Evolutionary conservation across 2,329 filamentous ascomycete species (phyloP), one percentile per base, ranked within the genome.

Genomic region (Juglanconis oblonga): DNA sequence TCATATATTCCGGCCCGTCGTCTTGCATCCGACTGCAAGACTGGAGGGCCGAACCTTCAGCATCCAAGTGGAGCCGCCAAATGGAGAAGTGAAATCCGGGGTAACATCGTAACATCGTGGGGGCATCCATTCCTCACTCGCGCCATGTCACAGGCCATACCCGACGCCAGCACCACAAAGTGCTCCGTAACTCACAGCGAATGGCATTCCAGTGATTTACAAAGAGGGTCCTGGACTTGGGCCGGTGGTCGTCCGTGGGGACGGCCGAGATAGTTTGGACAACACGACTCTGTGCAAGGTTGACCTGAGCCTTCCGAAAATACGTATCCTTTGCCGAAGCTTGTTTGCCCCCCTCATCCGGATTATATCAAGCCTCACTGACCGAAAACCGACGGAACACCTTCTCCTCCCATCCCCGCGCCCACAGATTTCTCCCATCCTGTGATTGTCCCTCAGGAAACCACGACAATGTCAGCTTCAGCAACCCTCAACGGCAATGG

Each of bases 401-500:
- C 9, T 29, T 6, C 44, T 24, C 44, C 31, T 29, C 14, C 31
- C 14, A 7, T 9, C 14, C 44, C 44, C 44, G 17, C 44, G 44
- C 44, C 40, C 14, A 2, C 40, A 44, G 5, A 5, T 13, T 44
- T 13, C 14, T 17, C 44, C 17, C 44, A 17, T 47, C 44, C 36
- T 42, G 38, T 42, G 38, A 24, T n/a, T 29, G 17, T 24, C n/a
- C 45, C 24, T 31, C 45, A 6, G 14, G 8, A 48, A 48, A 13
- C 17, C 47, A 24, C 13, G 35, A 36, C 31, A 32, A 59, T 59
- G 57, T 55, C 57, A 32, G 36, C 47, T 8, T 11, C 52, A 44
- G 38, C 32, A 38, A 32, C 50, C 4, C 8, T 31, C 36, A 47
- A 48, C 31, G 44, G 29, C 57, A 71, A 70, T 59, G 69, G 68